Percentiles rank a stretch among this genome's conserved stretches.
Conservation (phyloP, 2,329 filamentous ascomycete genomes). For the Aspergillus spinulosporus region DNA sequence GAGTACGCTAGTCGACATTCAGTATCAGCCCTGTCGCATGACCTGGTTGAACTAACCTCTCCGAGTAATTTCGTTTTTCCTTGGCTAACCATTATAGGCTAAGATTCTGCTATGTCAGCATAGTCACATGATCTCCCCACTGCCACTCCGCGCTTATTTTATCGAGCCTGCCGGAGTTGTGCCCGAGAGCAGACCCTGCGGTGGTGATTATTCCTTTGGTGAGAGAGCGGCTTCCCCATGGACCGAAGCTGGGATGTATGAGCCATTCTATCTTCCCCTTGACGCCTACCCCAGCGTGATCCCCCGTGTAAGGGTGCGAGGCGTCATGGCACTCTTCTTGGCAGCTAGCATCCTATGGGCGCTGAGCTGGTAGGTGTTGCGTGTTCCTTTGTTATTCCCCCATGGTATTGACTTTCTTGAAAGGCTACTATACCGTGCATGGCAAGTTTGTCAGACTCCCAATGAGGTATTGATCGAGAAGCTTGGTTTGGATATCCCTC, state of each 20-base stretch:
- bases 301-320: constrained; percentile 49
- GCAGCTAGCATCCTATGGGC: constrained; percentile 51
- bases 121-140: constrained; percentile 20
- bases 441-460: constrained; percentile 85
- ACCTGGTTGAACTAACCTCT: constrained; percentile 1
- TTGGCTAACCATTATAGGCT: background rate
- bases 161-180: background rate
- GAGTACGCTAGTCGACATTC: background rate
- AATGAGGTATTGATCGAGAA: constrained; percentile 88
- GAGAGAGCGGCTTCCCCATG: constrained; percentile 25
- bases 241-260: constrained; percentile 47
- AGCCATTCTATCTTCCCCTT: constrained; percentile 47
- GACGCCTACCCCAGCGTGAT: constrained; percentile 49
- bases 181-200: constrained; percentile 10
- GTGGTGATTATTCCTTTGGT: background rate
- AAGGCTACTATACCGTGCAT: constrained; percentile 82
- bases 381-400: background rate
- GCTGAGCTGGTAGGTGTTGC: constrained; percentile 47
- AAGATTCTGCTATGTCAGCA: background rate
- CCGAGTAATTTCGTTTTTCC: background rate
- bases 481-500: constrained; percentile 89
- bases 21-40: constrained; percentile 15
- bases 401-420: background rate
- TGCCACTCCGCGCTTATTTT: constrained; percentile 13
- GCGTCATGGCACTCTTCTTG: constrained; percentile 52